These are phyloP conservation scores for Pseudonitzschia multiseries DNA, from an alignment of 108 stramenopile species.

Conservation along the genomic window DNA sequence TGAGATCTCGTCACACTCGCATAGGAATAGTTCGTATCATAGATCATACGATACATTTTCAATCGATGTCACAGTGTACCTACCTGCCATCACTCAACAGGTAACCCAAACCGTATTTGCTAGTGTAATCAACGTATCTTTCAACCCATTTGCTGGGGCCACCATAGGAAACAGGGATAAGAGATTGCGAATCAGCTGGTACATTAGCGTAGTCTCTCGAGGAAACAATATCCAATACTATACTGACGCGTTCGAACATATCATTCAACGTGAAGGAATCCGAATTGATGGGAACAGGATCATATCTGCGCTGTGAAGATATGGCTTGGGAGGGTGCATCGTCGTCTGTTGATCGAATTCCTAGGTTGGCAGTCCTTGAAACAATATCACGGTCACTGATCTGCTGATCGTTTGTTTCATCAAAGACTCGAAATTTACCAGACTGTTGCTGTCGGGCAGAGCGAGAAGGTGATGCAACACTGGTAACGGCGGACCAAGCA, in stretches of 20 bases:
- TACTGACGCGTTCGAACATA: constrained; percentile 42
- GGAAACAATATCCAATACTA: constrained; percentile 42
- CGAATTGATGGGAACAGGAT: not conserved
- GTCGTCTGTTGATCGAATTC: constrained; percentile 17
- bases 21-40: too few relatives aligned
- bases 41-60: not conserved
- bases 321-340: not conserved
- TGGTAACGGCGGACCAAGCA: constrained; percentile 14
- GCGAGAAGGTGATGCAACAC: constrained; percentile 10
- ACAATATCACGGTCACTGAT: constrained; percentile 23
- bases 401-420: constrained; percentile 28
- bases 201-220: constrained; percentile 27
- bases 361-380: constrained; percentile 30
- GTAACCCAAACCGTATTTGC: constrained; percentile 97
- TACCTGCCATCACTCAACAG: constrained; percentile 90
- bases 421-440: constrained; percentile 36
- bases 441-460: not conserved
- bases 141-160: constrained; percentile 87
- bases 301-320: not conserved
- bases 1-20: not conserved
- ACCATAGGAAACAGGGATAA: constrained; percentile 32
- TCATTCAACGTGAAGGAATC: constrained; percentile 34
- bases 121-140: constrained; percentile 97
- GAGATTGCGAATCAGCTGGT: constrained; percentile 41
- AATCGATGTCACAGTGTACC: constrained; percentile 4